These are phyloP conservation scores for Xerocomus nothofagi DNA, from an alignment of 1,284 basidiomycete genomes.

Conservation along the genomic window DNA sequence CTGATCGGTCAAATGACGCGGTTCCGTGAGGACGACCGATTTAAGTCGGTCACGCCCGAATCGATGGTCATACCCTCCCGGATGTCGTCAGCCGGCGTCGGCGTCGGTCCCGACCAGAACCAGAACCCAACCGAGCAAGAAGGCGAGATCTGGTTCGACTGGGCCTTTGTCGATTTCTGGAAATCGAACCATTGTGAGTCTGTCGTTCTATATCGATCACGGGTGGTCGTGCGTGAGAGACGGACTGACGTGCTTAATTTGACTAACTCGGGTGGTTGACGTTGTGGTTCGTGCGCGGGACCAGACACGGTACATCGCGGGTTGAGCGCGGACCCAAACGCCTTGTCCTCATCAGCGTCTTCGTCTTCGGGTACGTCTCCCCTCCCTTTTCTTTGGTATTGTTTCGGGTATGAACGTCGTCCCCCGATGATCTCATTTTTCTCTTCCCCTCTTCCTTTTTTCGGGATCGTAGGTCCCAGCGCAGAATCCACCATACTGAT, in stretches of 20 bases:
- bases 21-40: constrained; percentile 87
- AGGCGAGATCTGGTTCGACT: constrained; percentile 97
- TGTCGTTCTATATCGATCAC: constrained; percentile 11
- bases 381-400: background rate
- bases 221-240: too few relatives aligned
- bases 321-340: constrained; percentile 63
- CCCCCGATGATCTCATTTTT: background rate
- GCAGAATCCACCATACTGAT: constrained; percentile 80
- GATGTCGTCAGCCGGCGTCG: constrained; percentile 34
- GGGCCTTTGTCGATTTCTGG: constrained; percentile 99
- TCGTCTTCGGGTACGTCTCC: constrained; percentile 47
- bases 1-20: constrained; percentile 86
- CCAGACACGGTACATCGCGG: constrained; percentile 57
- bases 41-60: constrained; percentile 88
- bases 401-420: background rate
- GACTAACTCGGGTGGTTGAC: too few relatives aligned
- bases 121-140: constrained; percentile 51
- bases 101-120: constrained; percentile 13
- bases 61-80: constrained; percentile 56
- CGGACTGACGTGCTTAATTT: constrained; percentile 4
- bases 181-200: constrained; percentile 92
- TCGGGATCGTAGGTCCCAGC: constrained; percentile 52
- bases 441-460: background rate
- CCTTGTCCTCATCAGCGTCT: constrained; percentile 50
- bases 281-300: background rate